phyloP scores from a whole-genome alignment of 108 stramenopile species.

The Nitzschia inconspicua region DNA sequence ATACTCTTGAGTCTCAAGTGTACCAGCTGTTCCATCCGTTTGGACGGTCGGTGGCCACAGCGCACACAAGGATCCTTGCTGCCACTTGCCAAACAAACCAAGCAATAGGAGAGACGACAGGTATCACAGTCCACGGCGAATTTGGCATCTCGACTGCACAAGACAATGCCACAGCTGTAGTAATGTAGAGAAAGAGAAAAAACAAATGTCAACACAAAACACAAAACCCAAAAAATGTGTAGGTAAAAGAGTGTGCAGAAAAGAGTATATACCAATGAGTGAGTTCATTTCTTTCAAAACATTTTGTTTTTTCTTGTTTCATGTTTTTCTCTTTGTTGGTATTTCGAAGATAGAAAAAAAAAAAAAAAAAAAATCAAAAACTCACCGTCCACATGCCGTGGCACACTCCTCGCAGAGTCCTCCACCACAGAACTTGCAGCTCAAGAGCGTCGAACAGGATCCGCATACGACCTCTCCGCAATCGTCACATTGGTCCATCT shows the following conservation, averaged over 20 bases:
- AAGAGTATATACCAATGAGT: neutral
- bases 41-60: constrained; percentile 84
- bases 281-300: neutral
- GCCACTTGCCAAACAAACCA: constrained; percentile 86
- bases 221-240: neutral
- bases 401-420: constrained; percentile 92
- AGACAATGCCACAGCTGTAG: constrained; percentile 83
- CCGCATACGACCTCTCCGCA: constrained; percentile 90
- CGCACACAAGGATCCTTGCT: constrained; percentile 88
- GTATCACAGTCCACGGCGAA: constrained; percentile 95
- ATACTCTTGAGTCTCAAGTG: constrained; percentile 88
- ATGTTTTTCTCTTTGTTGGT: too few relatives aligned
- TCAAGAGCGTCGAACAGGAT: constrained; percentile 79
- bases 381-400: constrained; percentile 87
- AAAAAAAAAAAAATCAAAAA: constrained; percentile 6
- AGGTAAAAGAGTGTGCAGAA: neutral
- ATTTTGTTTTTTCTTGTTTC: neutral
- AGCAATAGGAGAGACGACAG: constrained; percentile 84
- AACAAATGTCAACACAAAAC: neutral
- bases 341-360: neutral
- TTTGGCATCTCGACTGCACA: constrained; percentile 89
- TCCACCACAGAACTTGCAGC: constrained; percentile 91
- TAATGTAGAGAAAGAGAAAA: neutral
- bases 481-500: constrained; percentile 94
- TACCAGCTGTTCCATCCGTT: constrained; percentile 89